Evolutionary conservation across 2,329 filamentous ascomycete genomes (phyloP).

Genomic region (Coleophoma crateriformis): DNA sequence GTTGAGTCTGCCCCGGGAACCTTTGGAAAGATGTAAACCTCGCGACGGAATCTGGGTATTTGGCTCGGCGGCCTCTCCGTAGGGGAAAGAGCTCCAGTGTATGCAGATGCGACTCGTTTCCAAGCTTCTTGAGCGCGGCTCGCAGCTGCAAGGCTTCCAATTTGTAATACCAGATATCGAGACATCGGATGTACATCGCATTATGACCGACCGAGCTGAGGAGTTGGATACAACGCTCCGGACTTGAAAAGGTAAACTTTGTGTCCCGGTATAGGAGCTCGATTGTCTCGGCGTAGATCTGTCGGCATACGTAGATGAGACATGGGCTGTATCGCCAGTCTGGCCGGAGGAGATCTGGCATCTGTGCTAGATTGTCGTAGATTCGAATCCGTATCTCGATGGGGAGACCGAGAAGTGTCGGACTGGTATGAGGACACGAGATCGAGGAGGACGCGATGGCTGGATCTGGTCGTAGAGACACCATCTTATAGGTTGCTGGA

Average conservation of each 20-base stretch:
- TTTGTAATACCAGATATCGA: not conserved
- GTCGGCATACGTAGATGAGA: not conserved
- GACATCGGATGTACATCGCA: not conserved
- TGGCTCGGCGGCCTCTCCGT: not conserved
- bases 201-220: not conserved
- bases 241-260: not conserved
- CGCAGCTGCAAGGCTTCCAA: not conserved
- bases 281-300: not conserved
- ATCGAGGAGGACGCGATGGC: not conserved
- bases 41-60: not conserved
- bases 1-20: not conserved
- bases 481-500: not conserved
- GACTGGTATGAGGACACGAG: not conserved
- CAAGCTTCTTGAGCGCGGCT: not conserved
- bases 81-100: not conserved
- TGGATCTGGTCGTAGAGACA: not conserved
- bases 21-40: not conserved
- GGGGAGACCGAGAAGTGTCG: slow-evolving; percentile 6
- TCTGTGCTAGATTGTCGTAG: slow-evolving; percentile 10
- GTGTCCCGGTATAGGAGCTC: not conserved
- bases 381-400: slow-evolving; percentile 11
- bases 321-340: not conserved
- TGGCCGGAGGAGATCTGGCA: not conserved
- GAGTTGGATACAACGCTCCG: not conserved
- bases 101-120: not conserved